These are phyloP conservation scores for Colletotrichum sp. DNA, from an alignment of 2,329 filamentous ascomycete species.

Conservation along the genomic window DNA sequence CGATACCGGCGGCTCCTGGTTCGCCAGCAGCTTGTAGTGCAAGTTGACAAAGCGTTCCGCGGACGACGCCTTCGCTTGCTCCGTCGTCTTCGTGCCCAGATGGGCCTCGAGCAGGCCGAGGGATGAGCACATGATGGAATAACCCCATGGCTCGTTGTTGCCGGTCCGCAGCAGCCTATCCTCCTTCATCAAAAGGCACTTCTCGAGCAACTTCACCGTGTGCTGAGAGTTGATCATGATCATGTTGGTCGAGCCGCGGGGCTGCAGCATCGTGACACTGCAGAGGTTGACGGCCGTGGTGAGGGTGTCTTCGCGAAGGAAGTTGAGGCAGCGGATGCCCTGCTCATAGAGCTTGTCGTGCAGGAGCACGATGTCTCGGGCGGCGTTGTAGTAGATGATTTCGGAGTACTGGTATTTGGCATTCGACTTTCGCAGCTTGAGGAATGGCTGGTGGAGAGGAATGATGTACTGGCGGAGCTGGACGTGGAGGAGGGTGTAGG, in stretches of 20 bases:
- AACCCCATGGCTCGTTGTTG: constrained; percentile 69
- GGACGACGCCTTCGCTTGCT: constrained; percentile 62
- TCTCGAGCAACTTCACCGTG: constrained; percentile 65
- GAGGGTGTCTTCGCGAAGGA: constrained; percentile 64
- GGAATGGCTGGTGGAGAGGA: constrained; percentile 64
- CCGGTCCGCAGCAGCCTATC: constrained; percentile 65
- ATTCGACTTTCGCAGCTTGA: constrained; percentile 63
- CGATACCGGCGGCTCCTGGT: constrained; percentile 52
- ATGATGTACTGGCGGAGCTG: constrained; percentile 68
- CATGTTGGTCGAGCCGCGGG: constrained; percentile 62
- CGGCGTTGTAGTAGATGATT: constrained; percentile 67
- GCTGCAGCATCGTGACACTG: constrained; percentile 66
- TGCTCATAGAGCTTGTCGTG: constrained; percentile 65
- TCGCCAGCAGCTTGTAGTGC: constrained; percentile 61
- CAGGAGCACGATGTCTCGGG: constrained; percentile 65
- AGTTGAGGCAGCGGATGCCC: constrained; percentile 63
- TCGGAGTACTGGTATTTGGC: constrained; percentile 68
- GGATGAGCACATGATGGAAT: constrained; percentile 67
- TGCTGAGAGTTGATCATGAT: constrained; percentile 67
- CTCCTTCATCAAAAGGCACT: constrained; percentile 65
- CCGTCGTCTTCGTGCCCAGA: constrained; percentile 60
- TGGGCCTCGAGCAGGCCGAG: constrained; percentile 64
- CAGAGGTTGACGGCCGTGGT: constrained; percentile 66
- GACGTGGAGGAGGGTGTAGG: constrained; percentile 65
- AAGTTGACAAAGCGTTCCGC: constrained; percentile 65